These are phyloP conservation scores for Aureobasidium sp. DNA, from an alignment of 2,329 filamentous ascomycete species.

Conservation along the genomic window DNA sequence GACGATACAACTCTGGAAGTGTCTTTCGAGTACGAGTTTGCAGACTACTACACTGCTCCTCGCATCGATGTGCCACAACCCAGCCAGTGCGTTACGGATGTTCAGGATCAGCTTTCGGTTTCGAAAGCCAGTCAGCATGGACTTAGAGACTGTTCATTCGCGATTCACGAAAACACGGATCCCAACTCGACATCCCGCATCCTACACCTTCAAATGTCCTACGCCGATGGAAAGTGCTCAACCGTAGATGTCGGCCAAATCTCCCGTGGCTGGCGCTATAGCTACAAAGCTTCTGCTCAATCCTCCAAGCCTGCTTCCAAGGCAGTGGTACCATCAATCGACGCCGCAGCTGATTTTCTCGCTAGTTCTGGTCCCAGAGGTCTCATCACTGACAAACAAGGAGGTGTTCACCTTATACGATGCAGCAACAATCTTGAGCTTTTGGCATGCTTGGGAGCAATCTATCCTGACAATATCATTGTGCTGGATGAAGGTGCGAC, in stretches of 20 bases:
- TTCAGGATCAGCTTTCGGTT: too few relatives aligned
- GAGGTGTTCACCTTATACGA: neutral
- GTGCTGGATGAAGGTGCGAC: neutral
- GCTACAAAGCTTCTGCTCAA: neutral
- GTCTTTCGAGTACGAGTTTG: neutral
- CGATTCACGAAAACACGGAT: neutral
- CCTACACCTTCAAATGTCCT: neutral
- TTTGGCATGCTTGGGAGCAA: neutral
- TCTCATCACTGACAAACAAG: neutral
- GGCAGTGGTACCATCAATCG: neutral
- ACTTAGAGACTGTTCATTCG: neutral
- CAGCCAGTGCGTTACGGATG: too few relatives aligned
- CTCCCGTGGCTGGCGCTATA: conserved; percentile 1
- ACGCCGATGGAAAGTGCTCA: neutral
- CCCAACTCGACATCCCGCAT: neutral
- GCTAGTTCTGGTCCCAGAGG: neutral
- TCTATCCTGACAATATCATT: conserved; percentile 3
- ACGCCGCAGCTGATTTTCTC: neutral
- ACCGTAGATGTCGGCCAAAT: neutral
- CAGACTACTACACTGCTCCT: neutral
- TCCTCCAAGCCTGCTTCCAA: neutral
- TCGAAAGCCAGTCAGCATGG: neutral
- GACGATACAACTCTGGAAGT: neutral
- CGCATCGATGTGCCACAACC: neutral
- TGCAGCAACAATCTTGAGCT: neutral